phyloP scores from a whole-genome alignment of 2,329 filamentous ascomycete genomes.

The Talaromyces sp. region DNA sequence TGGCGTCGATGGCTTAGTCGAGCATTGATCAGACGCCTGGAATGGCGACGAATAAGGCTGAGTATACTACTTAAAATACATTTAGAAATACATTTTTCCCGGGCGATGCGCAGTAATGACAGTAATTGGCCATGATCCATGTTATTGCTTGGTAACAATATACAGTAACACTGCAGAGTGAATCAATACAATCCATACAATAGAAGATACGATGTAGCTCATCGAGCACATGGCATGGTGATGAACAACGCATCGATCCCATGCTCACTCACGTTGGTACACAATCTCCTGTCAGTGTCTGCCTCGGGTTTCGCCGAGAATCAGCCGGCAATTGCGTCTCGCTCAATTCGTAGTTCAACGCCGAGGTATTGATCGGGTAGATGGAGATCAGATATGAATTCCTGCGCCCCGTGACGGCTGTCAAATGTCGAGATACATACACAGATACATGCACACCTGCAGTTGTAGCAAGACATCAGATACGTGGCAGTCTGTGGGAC shows the following conservation, averaged over 20 bases:
- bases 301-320: neutral
- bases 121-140: neutral
- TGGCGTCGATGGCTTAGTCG: slow-evolving; percentile 2
- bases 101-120: too few species aligned
- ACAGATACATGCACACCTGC: neutral
- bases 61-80: neutral
- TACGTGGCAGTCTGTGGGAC: slow-evolving; percentile 13
- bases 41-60: slow-evolving; percentile 3
- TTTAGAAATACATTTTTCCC: neutral
- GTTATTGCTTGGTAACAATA: neutral
- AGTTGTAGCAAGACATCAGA: neutral
- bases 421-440: neutral
- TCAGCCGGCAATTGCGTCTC: too few species aligned
- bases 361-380: neutral
- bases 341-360: neutral
- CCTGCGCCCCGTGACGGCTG: slow-evolving; percentile 1
- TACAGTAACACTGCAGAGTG: neutral
- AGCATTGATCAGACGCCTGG: neutral
- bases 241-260: slow-evolving; percentile 9
- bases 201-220: neutral
- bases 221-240: slow-evolving; percentile 1
- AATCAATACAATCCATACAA: neutral
- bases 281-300: neutral
- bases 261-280: neutral
- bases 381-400: neutral